Base-by-base conservation (phyloP, 495 filamentous ascomycete species). In the Chaetomium cochliodes region DNA sequence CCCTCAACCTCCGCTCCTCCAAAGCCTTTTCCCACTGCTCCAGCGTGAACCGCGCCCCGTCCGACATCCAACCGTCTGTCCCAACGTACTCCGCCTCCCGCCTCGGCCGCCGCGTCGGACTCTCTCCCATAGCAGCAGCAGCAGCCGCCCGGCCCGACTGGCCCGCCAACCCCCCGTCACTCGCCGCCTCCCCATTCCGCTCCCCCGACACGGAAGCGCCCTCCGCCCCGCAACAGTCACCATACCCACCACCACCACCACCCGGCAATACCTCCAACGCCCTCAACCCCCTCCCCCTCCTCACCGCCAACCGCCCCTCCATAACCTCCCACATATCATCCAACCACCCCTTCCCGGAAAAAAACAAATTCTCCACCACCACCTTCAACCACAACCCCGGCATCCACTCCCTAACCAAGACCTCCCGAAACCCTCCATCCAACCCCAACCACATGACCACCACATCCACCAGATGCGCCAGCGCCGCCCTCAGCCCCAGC, bases 401-500 rank as follows among this genome's bases (percentile, higher is more conserved):
- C 11, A 18, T 18, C 70, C 64, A 67, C 1, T 47, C 23, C 20
- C 18, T 8, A 18, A 23, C 20, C 18, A 65, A 60, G 20, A 15
- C n/a, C 3, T 20, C 18, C 0, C 1, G 53, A 56, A 73, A 73
- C 23, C n/a, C 56, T 1, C 18, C n/a, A 58, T 70, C 68, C 3
- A 62, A 9, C 3, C 58, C 26, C 26, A 73, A 64, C 8, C 60
- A 62, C 60, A 69, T 20, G 3, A 70, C 3, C 4, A 28, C 12
- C 23, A 37, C 60, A 46, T 73, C 71, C 0, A 69, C n/a, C 0
- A 73, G 47, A n/a, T 51, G 49, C 68, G 16, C 59, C 39, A 28
- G 28, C 26, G 28, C 41, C 20, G 60, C n/a, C 6, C 68, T 62
- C 37, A 73, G 52, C n/a, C 22, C n/a, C 1, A 23, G 15, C 39